Evolutionary conservation across 2,329 filamentous ascomycete genomes (phyloP).

Genomic region (Cladobotryum mycophilum): DNA sequence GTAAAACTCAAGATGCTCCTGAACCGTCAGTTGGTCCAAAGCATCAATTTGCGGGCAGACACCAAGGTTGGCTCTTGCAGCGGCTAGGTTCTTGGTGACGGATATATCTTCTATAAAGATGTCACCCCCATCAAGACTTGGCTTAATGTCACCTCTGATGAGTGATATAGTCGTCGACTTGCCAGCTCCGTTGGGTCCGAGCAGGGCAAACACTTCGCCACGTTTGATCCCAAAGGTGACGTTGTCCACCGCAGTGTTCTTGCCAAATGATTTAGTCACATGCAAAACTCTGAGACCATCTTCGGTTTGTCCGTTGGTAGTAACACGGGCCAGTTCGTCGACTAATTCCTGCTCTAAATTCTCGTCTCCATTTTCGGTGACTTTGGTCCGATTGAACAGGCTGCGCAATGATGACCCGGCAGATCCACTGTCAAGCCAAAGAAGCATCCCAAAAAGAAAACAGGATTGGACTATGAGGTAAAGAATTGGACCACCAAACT

Average conservation of each 20-base stretch:
- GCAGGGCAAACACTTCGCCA: constrained; percentile 79
- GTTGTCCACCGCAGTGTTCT: constrained; percentile 77
- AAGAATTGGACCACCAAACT: constrained; percentile 78
- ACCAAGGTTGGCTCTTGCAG: constrained; percentile 72
- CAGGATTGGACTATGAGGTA: constrained; percentile 73
- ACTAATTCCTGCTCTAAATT: constrained; percentile 54
- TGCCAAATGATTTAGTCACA: constrained; percentile 72
- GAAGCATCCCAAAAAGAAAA: constrained; percentile 62
- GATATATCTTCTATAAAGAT: constrained; percentile 74
- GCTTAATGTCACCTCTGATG: constrained; percentile 81
- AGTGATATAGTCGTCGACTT: constrained; percentile 87
- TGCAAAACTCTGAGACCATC: constrained; percentile 75
- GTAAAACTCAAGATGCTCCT: constrained; percentile 83
- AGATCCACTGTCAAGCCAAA: constrained; percentile 76
- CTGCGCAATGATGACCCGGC: constrained; percentile 46
- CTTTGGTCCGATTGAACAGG: constrained; percentile 30
- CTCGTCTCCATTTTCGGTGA: constrained; percentile 23
- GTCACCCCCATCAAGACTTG: constrained; percentile 64
- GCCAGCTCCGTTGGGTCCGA: constrained; percentile 87
- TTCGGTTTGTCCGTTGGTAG: constrained; percentile 26
- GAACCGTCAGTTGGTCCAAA: constrained; percentile 84
- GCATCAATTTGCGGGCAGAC: constrained; percentile 88
- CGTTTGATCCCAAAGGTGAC: constrained; percentile 74
- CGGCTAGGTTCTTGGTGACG: constrained; percentile 63
- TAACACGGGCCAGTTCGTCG: constrained; percentile 58